Percentiles rank a stretch among this genome's conserved stretches.
Evolutionary conservation across 176 grass and related monocot species (phyloP).

Genomic region (Ananas comosus): DNA sequence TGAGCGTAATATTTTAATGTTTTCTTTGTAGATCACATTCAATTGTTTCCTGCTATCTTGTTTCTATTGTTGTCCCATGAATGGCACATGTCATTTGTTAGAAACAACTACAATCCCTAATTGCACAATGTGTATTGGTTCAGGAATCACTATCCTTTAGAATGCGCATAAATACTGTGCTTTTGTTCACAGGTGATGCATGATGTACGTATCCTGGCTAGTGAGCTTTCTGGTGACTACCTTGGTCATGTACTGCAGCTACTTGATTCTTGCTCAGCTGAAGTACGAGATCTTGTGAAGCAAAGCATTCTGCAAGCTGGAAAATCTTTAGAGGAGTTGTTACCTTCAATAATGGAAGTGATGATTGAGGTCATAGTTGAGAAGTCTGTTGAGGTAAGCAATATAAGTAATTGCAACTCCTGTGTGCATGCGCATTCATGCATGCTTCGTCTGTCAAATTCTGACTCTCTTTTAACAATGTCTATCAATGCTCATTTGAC

Average conservation of each 20-base stretch:
- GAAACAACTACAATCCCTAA: not conserved
- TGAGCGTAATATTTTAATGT: no score
- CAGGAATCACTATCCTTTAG: not conserved
- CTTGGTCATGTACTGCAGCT: slow-evolving; percentile 48
- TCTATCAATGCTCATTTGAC: not conserved
- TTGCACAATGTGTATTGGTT: not conserved
- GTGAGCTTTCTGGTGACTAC: slow-evolving; percentile 58
- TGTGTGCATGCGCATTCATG: no score
- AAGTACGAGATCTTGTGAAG: slow-evolving; percentile 70
- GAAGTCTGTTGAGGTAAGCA: slow-evolving; percentile 78
- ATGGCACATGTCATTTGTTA: not conserved
- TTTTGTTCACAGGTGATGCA: slow-evolving; percentile 66
- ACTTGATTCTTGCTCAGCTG: slow-evolving; percentile 53
- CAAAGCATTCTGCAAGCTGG: slow-evolving; percentile 73
- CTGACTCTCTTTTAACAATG: slow-evolving; percentile 6
- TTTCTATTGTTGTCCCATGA: not conserved
- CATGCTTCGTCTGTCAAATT: no score
- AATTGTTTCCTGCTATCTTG: not conserved
- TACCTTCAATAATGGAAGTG: slow-evolving; percentile 71
- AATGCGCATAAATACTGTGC: not conserved
- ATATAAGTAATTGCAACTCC: not conserved
- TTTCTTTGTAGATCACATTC: not conserved
- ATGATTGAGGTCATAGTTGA: slow-evolving; percentile 85
- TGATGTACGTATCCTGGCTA: slow-evolving; percentile 51
- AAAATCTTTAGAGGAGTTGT: slow-evolving; percentile 52